Evolutionary conservation across 2,329 filamentous ascomycete genomes (phyloP), one percentile per base, ranked within the genome.

Genomic region (Fusarium sp.): DNA sequence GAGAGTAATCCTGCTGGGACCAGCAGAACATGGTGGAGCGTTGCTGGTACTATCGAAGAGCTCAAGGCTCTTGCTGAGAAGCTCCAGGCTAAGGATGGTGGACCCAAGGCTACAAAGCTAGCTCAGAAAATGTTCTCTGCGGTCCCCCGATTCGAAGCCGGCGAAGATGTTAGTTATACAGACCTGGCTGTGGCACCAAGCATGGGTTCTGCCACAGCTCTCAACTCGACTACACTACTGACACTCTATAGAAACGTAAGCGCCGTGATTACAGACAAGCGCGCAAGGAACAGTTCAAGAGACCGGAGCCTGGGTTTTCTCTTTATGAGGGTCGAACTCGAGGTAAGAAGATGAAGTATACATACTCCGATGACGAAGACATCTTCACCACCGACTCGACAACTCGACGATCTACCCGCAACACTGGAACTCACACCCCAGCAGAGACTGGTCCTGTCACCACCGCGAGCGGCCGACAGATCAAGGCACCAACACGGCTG

Each of bases 291-390:
- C 92, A 93, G 65, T 98, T 98, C 83, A 89, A 92, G 73, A 90
- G 94, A 9, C 94, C 94, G 10, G 95, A 97, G 75, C 92, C 93
- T 14, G 94, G 94, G 8, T 97, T 95, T 79, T 98, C 95, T 2
- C 86, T 97, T 64, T 99, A 99, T 80, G 96, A 99, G 84, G 96
- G 96, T 54, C 93, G 96, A 58, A 99, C 97, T 9, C 91, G 96
- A 65, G 96, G 96, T 62, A 98, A 99, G 85, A 93, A 95, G 68
- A 93, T 97, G 83, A 97, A 95, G 81, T 99, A 99, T 79, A 99
- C 94, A 0, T 99, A 93, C 79, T 97, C 94, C 1, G 95, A 98
- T 57, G 94, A 97, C 29, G 94, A 97, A 74, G 92, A 92, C 39
- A 90, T 91, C 20, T 89, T 90, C 58, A 89, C 89, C 56, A 89